phyloP scores from a whole-genome alignment of 2,329 filamentous ascomycete species.

The Talaromyces pinophilus region DNA sequence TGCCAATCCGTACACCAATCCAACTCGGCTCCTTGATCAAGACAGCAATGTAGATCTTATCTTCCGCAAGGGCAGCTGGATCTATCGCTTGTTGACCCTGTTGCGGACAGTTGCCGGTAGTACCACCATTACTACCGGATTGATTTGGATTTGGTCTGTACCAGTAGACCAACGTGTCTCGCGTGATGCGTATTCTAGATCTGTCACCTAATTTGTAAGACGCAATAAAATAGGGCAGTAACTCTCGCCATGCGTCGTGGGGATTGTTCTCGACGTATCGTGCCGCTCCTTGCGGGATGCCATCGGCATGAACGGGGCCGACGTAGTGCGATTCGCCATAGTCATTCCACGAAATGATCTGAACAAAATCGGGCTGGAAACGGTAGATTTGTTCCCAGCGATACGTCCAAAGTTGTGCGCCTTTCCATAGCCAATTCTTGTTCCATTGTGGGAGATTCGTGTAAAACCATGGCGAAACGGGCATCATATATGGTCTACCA shows the following conservation, averaged over 20 bases:
- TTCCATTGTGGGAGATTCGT: slow-evolving; percentile 58
- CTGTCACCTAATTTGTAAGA: slow-evolving; percentile 37
- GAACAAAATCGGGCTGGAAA: slow-evolving; percentile 54
- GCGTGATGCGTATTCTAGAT: slow-evolving; percentile 23
- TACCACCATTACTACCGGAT: slow-evolving; percentile 34
- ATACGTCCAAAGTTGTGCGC: slow-evolving; percentile 61
- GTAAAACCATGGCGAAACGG: slow-evolving; percentile 59
- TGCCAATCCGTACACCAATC: slow-evolving; percentile 35
- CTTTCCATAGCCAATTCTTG: slow-evolving; percentile 66
- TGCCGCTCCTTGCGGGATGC: slow-evolving; percentile 50
- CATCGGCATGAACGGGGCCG: slow-evolving; percentile 50
- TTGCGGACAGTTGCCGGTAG: slow-evolving; percentile 38
- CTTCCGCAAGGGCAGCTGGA: slow-evolving; percentile 34
- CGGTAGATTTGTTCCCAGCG: slow-evolving; percentile 59
- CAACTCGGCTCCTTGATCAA: slow-evolving; percentile 32
- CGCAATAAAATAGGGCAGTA: slow-evolving; percentile 40
- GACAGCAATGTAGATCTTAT: slow-evolving; percentile 36
- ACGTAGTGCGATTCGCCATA: slow-evolving; percentile 64
- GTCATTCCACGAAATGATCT: slow-evolving; percentile 64
- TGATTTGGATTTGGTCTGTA: slow-evolving; percentile 37
- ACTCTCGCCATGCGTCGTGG: slow-evolving; percentile 36
- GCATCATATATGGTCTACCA: slow-evolving; percentile 53
- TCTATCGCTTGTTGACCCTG: slow-evolving; percentile 32
- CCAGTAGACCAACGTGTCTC: slow-evolving; percentile 39
- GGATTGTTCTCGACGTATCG: slow-evolving; percentile 34